Evolutionary conservation across 2,329 filamentous ascomycete genomes (phyloP).

Genomic region (Trichoderma koningii): DNA sequence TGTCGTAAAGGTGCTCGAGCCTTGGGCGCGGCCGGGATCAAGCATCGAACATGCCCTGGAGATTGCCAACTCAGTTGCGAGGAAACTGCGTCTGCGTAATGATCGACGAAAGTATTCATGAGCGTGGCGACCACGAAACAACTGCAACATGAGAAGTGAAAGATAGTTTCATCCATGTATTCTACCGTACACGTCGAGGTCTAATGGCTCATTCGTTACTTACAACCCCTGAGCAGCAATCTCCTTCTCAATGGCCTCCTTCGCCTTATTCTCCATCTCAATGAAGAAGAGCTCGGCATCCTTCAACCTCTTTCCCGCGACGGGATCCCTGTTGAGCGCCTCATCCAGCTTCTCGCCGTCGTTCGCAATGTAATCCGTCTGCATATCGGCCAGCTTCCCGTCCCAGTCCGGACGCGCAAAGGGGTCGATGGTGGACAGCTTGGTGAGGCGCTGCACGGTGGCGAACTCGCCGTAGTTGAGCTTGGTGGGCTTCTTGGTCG

Average conservation of each 20-base stretch:
- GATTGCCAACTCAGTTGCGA: constrained; percentile 26
- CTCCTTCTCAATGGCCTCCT: constrained; percentile 34
- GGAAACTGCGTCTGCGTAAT: constrained; percentile 20
- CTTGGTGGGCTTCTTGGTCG: constrained; percentile 15
- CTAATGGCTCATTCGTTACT: not conserved
- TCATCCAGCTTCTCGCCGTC: constrained; percentile 37
- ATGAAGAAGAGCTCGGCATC: constrained; percentile 43
- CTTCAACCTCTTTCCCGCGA: constrained; percentile 39
- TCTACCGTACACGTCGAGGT: not conserved
- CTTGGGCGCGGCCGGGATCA: constrained; percentile 29
- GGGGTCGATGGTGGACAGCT: constrained; percentile 43
- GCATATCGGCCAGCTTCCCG: constrained; percentile 42
- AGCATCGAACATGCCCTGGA: constrained; percentile 28
- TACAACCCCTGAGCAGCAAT: constrained; percentile 24
- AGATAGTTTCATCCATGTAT: not conserved
- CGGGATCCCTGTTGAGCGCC: constrained; percentile 42
- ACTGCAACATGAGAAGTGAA: not conserved
- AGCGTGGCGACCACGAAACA: not conserved
- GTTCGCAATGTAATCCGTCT: constrained; percentile 49
- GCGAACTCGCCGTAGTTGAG: constrained; percentile 28
- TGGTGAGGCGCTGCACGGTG: constrained; percentile 38
- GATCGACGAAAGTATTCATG: not conserved
- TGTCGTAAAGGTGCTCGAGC: constrained; percentile 23
- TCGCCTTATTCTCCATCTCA: constrained; percentile 38
- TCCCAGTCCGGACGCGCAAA: constrained; percentile 42